These are phyloP conservation scores for Ligustrum vulgare DNA, from an alignment of 257 asterid species.

Conservation along the genomic window DNA sequence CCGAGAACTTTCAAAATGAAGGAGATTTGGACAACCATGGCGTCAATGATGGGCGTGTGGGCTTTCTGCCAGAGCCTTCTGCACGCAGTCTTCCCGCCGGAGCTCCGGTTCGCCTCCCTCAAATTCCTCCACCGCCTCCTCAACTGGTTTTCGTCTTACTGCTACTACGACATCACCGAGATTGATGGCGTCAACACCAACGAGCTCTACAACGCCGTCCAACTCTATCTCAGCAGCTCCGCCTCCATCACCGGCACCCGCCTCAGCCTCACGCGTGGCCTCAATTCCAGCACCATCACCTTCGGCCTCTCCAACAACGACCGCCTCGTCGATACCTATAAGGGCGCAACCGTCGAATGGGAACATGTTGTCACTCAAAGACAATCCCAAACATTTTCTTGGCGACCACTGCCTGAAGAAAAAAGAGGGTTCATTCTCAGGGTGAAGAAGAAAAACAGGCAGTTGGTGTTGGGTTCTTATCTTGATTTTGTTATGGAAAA, in stretches of 20 bases:
- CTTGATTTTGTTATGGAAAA: conserved; percentile 46
- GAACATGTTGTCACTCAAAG: conserved; percentile 58
- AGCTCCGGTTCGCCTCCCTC: conserved; percentile 55
- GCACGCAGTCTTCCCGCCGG: conserved; percentile 61
- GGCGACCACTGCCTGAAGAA: conserved; percentile 68
- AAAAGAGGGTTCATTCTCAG: conserved; percentile 53
- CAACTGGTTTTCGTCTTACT: conserved; percentile 56
- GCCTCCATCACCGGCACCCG: conserved; percentile 63
- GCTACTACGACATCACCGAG: conserved; percentile 70
- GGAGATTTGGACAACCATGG: conserved; percentile 67
- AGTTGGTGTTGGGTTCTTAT: conserved; percentile 42
- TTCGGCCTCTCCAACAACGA: conserved; percentile 65
- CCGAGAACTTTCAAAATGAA: conserved; percentile 33
- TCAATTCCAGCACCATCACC: conserved; percentile 60
- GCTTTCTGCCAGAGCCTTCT: conserved; percentile 64
- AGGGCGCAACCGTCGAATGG: conserved; percentile 52
- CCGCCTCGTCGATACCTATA: conserved; percentile 40
- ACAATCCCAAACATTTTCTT: conserved; percentile 48
- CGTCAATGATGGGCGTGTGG: conserved; percentile 72
- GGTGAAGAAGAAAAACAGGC: conserved; percentile 42
- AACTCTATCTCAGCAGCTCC: conserved; percentile 61
- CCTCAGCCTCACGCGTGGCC: conserved; percentile 55
- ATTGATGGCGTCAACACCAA: conserved; percentile 70
- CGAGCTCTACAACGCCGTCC: conserved; percentile 73
- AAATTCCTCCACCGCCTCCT: conserved; percentile 48